A percentile compares a stretch with the other conserved stretches of the same genome.
These are phyloP conservation scores for Quercus tomentella DNA, from an alignment of 331 rosid genomes.

Conservation along the genomic window DNA sequence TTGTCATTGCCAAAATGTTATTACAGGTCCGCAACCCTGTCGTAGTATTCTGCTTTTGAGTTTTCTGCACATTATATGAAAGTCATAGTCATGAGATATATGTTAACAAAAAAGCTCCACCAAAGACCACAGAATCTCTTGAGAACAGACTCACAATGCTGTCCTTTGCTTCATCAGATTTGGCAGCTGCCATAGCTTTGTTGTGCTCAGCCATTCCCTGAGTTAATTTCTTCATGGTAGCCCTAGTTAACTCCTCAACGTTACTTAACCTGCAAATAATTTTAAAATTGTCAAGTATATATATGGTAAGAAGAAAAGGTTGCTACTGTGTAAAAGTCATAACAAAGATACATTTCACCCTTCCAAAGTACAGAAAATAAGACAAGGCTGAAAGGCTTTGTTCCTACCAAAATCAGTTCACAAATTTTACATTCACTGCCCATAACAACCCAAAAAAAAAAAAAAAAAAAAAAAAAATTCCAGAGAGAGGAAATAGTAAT, in stretches of 20 bases:
- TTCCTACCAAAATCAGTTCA: too few species aligned
- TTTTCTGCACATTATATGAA: conserved; percentile 53
- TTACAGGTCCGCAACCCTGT: conserved; percentile 94
- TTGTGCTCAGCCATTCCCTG: conserved; percentile 96
- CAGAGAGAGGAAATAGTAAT: background rate
- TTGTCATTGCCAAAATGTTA: conserved; percentile 84
- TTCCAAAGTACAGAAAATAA: background rate
- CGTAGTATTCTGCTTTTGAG: conserved; percentile 87
- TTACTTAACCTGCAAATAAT: conserved; percentile 60
- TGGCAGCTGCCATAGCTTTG: conserved; percentile 94
- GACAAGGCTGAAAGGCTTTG: background rate
- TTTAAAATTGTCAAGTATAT: background rate
- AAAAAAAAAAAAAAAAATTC: background rate
- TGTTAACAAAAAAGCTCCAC: conserved; percentile 3
- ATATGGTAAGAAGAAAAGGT: background rate
- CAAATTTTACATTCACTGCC: background rate
- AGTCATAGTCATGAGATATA: conserved; percentile 1
- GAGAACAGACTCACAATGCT: conserved; percentile 57
- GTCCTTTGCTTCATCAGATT: conserved; percentile 85
- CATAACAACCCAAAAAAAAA: background rate
- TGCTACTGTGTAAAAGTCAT: background rate
- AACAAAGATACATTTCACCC: background rate
- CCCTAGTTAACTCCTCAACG: conserved; percentile 83
- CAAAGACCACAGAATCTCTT: conserved; percentile 12
- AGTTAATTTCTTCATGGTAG: conserved; percentile 90